Percentiles rank a stretch among this genome's conserved stretches.
Evolutionary conservation across 495 filamentous ascomycete genomes (phyloP).

Genomic region (Parathielavia hyrcaniae): DNA sequence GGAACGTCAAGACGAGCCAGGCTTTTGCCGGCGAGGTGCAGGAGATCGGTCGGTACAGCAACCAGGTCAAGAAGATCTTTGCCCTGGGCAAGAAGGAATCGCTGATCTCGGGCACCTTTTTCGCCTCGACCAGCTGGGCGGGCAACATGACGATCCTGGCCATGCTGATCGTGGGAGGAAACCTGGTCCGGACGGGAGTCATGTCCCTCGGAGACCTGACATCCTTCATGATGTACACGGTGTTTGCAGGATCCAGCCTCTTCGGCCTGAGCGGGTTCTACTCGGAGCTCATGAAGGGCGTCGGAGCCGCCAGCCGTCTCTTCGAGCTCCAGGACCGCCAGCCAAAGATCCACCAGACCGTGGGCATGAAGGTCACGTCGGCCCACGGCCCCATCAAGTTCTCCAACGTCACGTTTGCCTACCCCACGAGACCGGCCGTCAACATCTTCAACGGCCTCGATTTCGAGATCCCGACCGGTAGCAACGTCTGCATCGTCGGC

Average conservation of each 20-base stretch:
- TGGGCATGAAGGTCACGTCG: constrained; percentile 66
- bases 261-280: constrained; percentile 94
- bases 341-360: constrained; percentile 76
- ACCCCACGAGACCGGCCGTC: constrained; percentile 85
- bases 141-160: constrained; percentile 94
- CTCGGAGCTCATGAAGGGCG: constrained; percentile 97
- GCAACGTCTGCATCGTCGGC: constrained; percentile 93
- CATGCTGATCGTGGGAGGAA: constrained; percentile 84
- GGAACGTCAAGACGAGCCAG: constrained; percentile 92
- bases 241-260: constrained; percentile 82
- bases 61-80: constrained; percentile 86
- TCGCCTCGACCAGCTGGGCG: constrained; percentile 77
- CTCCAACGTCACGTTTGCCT: constrained; percentile 76
- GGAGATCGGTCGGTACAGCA: constrained; percentile 86
- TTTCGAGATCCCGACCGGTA: constrained; percentile 87
- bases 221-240: constrained; percentile 98
- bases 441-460: constrained; percentile 80
- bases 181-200: constrained; percentile 75
- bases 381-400: constrained; percentile 85
- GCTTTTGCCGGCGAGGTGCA: constrained; percentile 89
- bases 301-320: constrained; percentile 86
- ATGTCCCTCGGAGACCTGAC: constrained; percentile 90
- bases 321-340: constrained; percentile 95
- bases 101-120: constrained; percentile 84
- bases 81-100: constrained; percentile 78